Evolutionary conservation across 257 asterid species (phyloP).

Genomic region (Parsonsia alboflavescens): DNA sequence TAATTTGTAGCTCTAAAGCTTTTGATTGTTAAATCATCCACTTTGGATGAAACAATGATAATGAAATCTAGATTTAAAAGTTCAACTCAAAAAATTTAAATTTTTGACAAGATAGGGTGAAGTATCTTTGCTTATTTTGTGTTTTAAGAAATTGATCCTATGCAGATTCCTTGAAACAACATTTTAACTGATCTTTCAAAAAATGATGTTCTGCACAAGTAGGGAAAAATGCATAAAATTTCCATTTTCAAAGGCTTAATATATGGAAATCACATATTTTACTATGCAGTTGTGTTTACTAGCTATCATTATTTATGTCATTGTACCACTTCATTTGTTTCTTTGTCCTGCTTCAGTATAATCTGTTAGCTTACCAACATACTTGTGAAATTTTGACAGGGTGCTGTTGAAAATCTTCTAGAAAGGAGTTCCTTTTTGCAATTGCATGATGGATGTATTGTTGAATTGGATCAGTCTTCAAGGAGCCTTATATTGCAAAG

Average conservation of each 20-base stretch:
- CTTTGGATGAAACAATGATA: neutral
- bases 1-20: neutral
- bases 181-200: neutral
- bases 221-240: neutral
- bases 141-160: neutral
- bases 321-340: neutral
- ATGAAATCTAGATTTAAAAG: neutral
- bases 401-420: slow-evolving; percentile 89
- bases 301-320: neutral
- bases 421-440: slow-evolving; percentile 92
- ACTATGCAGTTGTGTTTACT: neutral
- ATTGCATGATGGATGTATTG: slow-evolving; percentile 73
- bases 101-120: neutral
- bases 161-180: neutral
- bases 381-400: slow-evolving; percentile 41
- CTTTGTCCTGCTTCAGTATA: neutral
- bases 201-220: neutral
- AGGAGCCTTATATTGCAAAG: slow-evolving; percentile 55
- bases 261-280: neutral
- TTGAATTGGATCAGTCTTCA: slow-evolving; percentile 46
- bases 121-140: neutral
- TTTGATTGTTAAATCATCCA: neutral
- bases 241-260: neutral
- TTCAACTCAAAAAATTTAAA: neutral
- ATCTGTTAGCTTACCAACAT: neutral